Evolutionary conservation across 2,329 filamentous ascomycete genomes (phyloP), one percentile per base, ranked within the genome.

Genomic region (Blastomyces silverae): DNA sequence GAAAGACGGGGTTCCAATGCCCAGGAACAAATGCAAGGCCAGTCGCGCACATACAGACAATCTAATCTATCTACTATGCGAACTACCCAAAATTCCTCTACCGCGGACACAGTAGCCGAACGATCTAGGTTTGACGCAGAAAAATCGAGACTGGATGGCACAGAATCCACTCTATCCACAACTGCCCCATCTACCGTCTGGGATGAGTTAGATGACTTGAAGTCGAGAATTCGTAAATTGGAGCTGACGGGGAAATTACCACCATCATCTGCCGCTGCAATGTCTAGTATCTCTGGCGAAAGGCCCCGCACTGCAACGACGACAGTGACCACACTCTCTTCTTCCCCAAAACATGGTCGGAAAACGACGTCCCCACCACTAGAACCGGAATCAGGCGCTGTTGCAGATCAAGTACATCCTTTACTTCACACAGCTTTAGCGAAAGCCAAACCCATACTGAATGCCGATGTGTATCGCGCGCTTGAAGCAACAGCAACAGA

Each of bases 151-250:
- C 70, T 73, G 25, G 87, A 92, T 71, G 88, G 88, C 10, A 92
- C 91, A 0, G 91, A 94, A 71, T 97, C 94, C 0, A 93, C 89
- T 0, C 83, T 89, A 44, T 97, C 94, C 0, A 94, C 91, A 0
- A 92, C 89, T 1, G 91, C 91, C 1, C 91, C 92, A 15, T 95
- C 92, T 1, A 97, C 92, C 0, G 91, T 99, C 2, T 99, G 94
- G 94, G 94, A 97, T 74, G 94, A 99, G 76, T 79, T 99, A 37
- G 94, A 97, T 71, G 94, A 97, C 69, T 80, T 99, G 58, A 97
- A 97, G 75, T 94, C 91, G 52, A 87, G 94, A 39, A 96, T 99
- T 70, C 88, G 91, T 70, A 90, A 91, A 66, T 84, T 99, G 11
- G 94, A 97, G 75, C 78, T 95, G 70, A 95, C 91, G 2, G 92